phyloP scores from a whole-genome alignment of 345 rosid species.

The Iberis pinnata region DNA sequence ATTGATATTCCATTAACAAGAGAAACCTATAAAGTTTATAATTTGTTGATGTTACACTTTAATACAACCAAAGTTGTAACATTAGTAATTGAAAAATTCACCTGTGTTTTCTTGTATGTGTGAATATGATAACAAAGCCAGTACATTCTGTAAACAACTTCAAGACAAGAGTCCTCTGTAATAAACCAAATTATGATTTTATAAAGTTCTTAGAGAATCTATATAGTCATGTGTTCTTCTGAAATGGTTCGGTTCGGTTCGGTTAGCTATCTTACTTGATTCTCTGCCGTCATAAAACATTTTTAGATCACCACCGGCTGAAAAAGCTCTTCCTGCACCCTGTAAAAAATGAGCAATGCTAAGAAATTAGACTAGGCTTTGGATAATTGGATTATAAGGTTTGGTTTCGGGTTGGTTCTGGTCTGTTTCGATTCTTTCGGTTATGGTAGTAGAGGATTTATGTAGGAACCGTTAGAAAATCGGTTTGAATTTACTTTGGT shows the following conservation, averaged over 20 bases:
- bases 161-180: conserved; percentile 84
- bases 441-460: no score
- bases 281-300: conserved; percentile 77
- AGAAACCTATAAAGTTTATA: conserved; percentile 49
- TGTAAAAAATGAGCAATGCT: conserved; percentile 21
- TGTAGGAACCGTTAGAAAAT: no score
- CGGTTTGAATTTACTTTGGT: no score
- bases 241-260: no score
- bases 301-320: conserved; percentile 93
- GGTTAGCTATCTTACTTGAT: conserved; percentile 43
- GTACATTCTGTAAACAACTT: conserved; percentile 89
- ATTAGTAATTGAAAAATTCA: conserved; percentile 19
- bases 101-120: conserved; percentile 76
- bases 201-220: not conserved
- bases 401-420: no score
- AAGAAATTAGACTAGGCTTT: not conserved
- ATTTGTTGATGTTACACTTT: no score
- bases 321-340: conserved; percentile 92
- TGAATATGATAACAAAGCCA: conserved; percentile 95
- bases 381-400: no score
- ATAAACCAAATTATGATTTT: conserved; percentile 9
- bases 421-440: no score
- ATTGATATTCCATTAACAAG: conserved; percentile 85
- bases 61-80: no score
- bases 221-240: not conserved